Evolutionary conservation across 768 basidiomycete genomes (phyloP).

Genomic region (Suillus subalutaceus): DNA sequence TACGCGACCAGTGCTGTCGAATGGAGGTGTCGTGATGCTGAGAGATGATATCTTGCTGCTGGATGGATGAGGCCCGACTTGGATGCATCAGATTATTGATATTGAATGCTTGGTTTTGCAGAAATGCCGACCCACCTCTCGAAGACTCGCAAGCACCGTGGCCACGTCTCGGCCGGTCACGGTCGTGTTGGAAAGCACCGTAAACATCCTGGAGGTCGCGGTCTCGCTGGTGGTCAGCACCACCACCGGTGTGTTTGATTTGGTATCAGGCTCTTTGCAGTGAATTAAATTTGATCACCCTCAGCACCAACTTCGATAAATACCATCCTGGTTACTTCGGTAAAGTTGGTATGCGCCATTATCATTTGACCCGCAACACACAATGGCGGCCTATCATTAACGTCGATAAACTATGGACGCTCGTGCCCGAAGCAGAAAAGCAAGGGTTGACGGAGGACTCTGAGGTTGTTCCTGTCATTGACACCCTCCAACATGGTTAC

Average conservation of each 20-base stretch:
- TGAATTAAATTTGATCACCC: conserved; percentile 8
- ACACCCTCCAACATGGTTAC: conserved; percentile 82
- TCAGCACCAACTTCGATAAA: conserved; percentile 95
- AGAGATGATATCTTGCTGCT: conserved; percentile 39
- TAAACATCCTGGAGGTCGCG: conserved; percentile 99
- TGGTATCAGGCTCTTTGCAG: not conserved
- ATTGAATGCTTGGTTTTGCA: conserved; percentile 27
- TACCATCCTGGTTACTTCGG: conserved; percentile 99
- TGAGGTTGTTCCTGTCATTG: conserved; percentile 92
- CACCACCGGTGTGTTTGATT: conserved; percentile 84
- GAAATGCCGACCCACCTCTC: conserved; percentile 94
- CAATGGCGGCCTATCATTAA: conserved; percentile 97
- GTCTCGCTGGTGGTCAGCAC: conserved; percentile 99
- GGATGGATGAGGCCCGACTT: conserved; percentile 50
- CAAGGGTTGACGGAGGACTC: conserved; percentile 70
- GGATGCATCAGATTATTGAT: conserved; percentile 35
- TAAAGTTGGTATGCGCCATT: conserved; percentile 99
- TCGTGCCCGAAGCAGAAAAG: conserved; percentile 87
- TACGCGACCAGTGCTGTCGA: conserved; percentile 12
- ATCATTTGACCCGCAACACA: conserved; percentile 90
- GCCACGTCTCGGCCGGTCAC: conserved; percentile 99
- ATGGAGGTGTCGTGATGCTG: conserved; percentile 21
- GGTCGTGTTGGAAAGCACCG: conserved; percentile 99
- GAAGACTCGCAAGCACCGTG: conserved; percentile 99
- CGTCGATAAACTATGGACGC: conserved; percentile 95